Evolutionary conservation across 73 alveolate species (phyloP).

Genomic region (Durusdinium trenchii): DNA sequence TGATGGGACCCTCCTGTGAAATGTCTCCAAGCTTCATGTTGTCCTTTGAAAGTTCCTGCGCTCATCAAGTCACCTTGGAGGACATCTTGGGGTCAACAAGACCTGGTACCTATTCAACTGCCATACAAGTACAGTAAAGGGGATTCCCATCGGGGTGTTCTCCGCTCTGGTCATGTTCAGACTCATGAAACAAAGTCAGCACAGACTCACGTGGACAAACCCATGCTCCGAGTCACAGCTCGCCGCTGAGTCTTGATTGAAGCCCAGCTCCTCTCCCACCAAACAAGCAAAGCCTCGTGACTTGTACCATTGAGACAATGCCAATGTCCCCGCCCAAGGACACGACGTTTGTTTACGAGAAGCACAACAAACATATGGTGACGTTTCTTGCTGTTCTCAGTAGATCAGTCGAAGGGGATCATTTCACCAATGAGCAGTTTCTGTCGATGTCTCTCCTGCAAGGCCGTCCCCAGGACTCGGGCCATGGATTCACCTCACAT

Average conservation of each 20-base stretch:
- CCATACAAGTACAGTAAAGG: too few species aligned
- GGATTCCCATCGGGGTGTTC: too few species aligned
- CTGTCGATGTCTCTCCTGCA: slow-evolving; percentile 16
- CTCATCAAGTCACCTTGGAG: slow-evolving; percentile 51
- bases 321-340: not conserved
- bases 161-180: too few species aligned
- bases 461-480: slow-evolving; percentile 26
- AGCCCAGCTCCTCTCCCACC: slow-evolving; percentile 46
- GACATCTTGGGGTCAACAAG: not conserved
- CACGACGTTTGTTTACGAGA: too few species aligned
- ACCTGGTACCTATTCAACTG: not conserved
- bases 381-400: not conserved
- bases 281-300: not conserved
- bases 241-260: slow-evolving; percentile 67
- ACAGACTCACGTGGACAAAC: too few species aligned
- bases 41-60: slow-evolving; percentile 87
- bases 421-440: not conserved
- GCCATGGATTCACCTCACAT: slow-evolving; percentile 43
- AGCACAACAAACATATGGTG: too few species aligned
- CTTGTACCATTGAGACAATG: not conserved
- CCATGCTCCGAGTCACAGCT: too few species aligned
- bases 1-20: not conserved
- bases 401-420: not conserved
- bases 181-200: too few species aligned
- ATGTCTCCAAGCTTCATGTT: slow-evolving; percentile 13